These are phyloP conservation scores for Aristolochia californica DNA, from an alignment of 164 flowering plant genomes.

Conservation along the genomic window DNA sequence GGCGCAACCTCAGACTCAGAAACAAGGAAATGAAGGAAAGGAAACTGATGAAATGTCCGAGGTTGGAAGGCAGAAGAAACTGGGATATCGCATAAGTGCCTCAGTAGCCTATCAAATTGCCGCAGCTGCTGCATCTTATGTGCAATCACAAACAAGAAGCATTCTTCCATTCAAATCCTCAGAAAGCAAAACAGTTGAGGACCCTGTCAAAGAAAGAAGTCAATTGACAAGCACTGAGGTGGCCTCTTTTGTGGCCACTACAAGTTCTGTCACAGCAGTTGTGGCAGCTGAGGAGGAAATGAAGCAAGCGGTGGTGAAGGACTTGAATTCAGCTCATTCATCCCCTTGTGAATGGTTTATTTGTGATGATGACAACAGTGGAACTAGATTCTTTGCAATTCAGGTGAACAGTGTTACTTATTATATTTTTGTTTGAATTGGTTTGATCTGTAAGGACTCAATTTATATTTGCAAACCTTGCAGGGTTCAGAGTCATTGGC, in stretches of 20 bases:
- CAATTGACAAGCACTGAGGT: conserved; percentile 28
- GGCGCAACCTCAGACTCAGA: conserved; percentile 20
- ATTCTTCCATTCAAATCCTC: conserved; percentile 53
- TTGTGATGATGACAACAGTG: conserved; percentile 69
- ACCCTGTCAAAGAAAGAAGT: not conserved
- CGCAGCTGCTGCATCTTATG: conserved; percentile 87
- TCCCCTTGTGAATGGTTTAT: conserved; percentile 96
- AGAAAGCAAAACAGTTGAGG: conserved; percentile 7
- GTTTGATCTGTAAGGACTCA: not conserved
- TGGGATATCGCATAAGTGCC: conserved; percentile 40
- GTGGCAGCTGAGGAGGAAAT: conserved; percentile 96
- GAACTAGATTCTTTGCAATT: conserved; percentile 76
- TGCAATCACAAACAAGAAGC: conserved; percentile 60
- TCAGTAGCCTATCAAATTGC: conserved; percentile 66
- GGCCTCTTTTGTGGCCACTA: conserved; percentile 73
- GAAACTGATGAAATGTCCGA: conserved; percentile 12
- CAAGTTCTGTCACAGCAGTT: conserved; percentile 82
- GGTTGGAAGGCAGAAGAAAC: conserved; percentile 24
- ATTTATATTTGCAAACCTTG: conserved; percentile 1
- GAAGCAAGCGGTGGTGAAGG: conserved; percentile 89
- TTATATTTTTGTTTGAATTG: not conserved
- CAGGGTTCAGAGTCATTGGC: conserved; percentile 96
- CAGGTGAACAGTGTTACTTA: conserved; percentile 39
- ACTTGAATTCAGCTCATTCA: conserved; percentile 54
- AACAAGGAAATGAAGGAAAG: not conserved